Base-by-base conservation (phyloP, 139 green algal species). In the Chlorella sp. region DNA sequence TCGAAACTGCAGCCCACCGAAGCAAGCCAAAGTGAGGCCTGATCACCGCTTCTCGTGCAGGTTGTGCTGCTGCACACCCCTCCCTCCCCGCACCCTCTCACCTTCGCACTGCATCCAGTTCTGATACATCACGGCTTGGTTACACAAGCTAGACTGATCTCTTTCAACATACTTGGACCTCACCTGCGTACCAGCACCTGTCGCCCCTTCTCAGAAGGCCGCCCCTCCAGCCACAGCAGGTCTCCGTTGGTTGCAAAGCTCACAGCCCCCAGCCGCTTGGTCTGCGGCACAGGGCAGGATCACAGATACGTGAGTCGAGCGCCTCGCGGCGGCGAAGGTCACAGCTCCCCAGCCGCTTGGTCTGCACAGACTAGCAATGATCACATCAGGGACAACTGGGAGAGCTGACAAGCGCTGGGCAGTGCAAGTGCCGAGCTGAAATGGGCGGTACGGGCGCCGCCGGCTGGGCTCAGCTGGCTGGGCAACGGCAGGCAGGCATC, bases 161-260 rank as follows among this genome's bases (percentile, higher is more conserved):
- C n/a, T n/a, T n/a, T n/a, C n/a, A n/a, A n/a, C n/a, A n/a, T n/a
- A 40, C 40, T 20, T 5, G 20, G 3, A 11, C 28, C 84, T 8
- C 56, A 87, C 90, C 87, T 87, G 22, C 80, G 67, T 0, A 95
- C 89, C 44, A 96, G 82, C 22, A 96, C 94, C 26, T 88, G 87
- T 0, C 93, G 84, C 3, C 94, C 94, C 30, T 85, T 84, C 80
- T 97, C 94, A 8, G 70, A 54, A 0, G 94, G 91, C 3, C 94
- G 86, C 4, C 87, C 84, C 68, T 97, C 94, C 58, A 95, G 30
- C 90, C 91, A 96, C 44, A 89, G 84, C 13, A 95, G 64, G 14
- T 82, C 58, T 2, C 90, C 93, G 64, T 89, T 87, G 1, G 76
- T 16, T 1, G 80, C 81, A 3, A 94, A 72, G 17, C 43, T 38